Base-by-base conservation (phyloP, 805 yeast species). In the Wickerhamiella hasegawae region DNA sequence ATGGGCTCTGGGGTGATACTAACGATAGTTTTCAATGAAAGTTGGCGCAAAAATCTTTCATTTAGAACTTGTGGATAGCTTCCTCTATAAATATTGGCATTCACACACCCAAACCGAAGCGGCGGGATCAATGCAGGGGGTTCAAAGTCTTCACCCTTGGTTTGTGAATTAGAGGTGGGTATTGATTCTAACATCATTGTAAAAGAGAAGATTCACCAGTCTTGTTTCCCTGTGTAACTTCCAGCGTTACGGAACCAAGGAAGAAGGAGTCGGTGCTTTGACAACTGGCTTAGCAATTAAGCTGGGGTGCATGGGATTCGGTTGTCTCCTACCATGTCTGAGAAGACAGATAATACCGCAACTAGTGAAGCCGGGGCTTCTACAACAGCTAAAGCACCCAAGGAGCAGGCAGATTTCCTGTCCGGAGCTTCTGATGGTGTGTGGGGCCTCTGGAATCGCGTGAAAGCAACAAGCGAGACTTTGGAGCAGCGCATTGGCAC, bases 41-140 rank as follows among this genome's bases (percentile, higher is more conserved):
- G 63, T 23, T 82, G 65, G 42, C 66, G 60, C 8, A 90, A 59
- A 48, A 76, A 90, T 6, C 75, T 64, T 40, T 69, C 64, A 49
- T 83, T 85, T 37, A 75, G 66, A 32, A 73, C 71, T 35, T 90
- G 66, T 1, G 97, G 97, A 46, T 79, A 81, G 1, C 92, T 77
- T 0, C 97, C 97, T 31, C 97, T 59, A 48, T 74, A 79, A 3
- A 87, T 58, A 33, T 68, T 62, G 2, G 78, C 71, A 46, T 77
- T 81, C 2, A 85, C 71, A 12, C 71, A 63, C 33, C 74, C 72
- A 55, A 78, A 90, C 39, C 83, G 65, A 40, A 85, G 61, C 2
- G 98, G 97, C 16, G 50, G 48, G 19, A 42, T 15, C 32, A 30
- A 19, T 19, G 30, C 23, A 10, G n/a, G 32, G 16, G 28, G 14